Evolutionary conservation across 1,139 yeast genomes (phyloP).

Genomic region (Blastobotrys arbuscula): DNA sequence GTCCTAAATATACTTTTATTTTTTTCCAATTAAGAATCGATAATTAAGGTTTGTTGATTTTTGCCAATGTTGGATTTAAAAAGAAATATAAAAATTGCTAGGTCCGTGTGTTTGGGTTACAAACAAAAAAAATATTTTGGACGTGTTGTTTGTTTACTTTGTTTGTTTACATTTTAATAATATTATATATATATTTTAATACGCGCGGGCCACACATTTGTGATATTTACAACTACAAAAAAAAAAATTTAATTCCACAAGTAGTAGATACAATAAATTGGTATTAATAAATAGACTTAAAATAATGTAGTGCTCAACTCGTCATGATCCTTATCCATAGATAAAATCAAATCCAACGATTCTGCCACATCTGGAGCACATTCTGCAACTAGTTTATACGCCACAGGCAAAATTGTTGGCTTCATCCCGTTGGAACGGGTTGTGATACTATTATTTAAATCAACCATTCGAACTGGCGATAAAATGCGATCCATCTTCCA

Average conservation of each 20-base stretch:
- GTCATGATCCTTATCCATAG: slow-evolving; percentile 10
- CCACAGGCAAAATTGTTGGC: slow-evolving; percentile 28
- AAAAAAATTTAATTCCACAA: too few species aligned
- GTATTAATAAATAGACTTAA: neutral
- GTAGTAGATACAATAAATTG: neutral
- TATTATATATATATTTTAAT: neutral
- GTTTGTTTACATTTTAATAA: neutral
- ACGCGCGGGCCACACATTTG: neutral
- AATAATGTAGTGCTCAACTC: slow-evolving; percentile 10
- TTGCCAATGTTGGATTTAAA: too few species aligned
- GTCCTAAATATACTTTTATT: neutral
- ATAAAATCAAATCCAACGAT: slow-evolving; percentile 19
- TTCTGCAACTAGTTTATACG: slow-evolving; percentile 27
- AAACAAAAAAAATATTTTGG: neutral
- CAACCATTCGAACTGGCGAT: slow-evolving; percentile 38
- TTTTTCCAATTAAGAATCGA: neutral
- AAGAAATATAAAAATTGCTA: too few species aligned
- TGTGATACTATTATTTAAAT: slow-evolving; percentile 15
- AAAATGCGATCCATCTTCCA: slow-evolving; percentile 59
- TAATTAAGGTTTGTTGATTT: neutral
- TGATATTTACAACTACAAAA: too few species aligned
- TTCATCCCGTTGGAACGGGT: slow-evolving; percentile 23
- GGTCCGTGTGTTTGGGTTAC: neutral
- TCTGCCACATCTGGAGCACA: slow-evolving; percentile 22
- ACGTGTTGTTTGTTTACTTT: neutral